phyloP scores from a whole-genome alignment of 345 rosid species.

The Carallia brachiata region DNA sequence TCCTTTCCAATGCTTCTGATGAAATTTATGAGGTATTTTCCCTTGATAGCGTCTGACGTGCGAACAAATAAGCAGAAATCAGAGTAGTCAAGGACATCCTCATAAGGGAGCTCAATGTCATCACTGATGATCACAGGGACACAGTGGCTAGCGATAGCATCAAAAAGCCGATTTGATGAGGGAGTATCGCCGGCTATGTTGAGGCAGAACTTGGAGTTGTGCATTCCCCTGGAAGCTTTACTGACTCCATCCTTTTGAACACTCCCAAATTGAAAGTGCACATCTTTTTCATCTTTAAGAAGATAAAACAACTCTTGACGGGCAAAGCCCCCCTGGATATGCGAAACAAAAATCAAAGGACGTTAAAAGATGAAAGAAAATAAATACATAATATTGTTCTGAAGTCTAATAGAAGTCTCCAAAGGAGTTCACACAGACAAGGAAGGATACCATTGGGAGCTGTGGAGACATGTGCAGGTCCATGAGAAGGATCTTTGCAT shows the following conservation, averaged over 20 bases:
- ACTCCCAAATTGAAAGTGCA: conserved; percentile 83
- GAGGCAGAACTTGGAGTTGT: conserved; percentile 82
- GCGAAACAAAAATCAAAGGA: not conserved
- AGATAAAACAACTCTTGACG: conserved; percentile 77
- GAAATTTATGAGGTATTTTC: conserved; percentile 58
- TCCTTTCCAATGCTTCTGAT: conserved; percentile 62
- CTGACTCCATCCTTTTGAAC: conserved; percentile 61
- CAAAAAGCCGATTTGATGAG: conserved; percentile 93
- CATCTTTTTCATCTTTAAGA: conserved; percentile 75
- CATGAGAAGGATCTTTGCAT: too few relatives aligned
- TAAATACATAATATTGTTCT: not conserved
- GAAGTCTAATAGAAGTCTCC: too few relatives aligned
- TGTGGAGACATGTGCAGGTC: too few relatives aligned
- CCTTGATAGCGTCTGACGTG: conserved; percentile 71
- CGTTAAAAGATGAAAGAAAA: not conserved
- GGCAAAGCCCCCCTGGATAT: conserved; percentile 71
- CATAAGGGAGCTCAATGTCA: conserved; percentile 89
- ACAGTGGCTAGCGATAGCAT: conserved; percentile 93
- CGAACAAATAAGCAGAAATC: conserved; percentile 82
- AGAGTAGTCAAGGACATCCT: conserved; percentile 84
- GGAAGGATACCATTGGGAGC: too few relatives aligned
- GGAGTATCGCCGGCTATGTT: conserved; percentile 98
- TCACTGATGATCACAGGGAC: conserved; percentile 91
- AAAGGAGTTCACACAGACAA: too few relatives aligned
- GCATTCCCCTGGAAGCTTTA: conserved; percentile 80